Base-by-base conservation (phyloP, 1,284 basidiomycete species). In the Ganoderma resinaceum region DNA sequence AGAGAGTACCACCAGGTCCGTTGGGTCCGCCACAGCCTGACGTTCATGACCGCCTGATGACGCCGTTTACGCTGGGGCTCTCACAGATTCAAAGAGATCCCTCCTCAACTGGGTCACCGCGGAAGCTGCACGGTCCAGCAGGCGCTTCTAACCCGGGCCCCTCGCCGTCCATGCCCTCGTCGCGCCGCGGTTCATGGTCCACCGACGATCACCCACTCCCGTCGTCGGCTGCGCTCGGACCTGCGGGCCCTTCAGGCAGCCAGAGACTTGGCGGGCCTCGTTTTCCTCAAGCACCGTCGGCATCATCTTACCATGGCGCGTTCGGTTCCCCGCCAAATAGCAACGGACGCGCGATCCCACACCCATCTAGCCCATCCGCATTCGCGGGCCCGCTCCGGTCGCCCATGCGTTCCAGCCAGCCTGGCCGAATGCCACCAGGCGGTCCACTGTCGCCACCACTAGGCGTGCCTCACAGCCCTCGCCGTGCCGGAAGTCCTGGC, bases 41-140 rank as follows among this genome's bases (percentile, higher is more conserved):
- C 80, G 75, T 75, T 38, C 78, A 78, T 46, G 80, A 82, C 26
- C 78, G 79, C 42, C 53, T 77, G 60, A 76, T 78, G 58, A 84
- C 83, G 35, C 84, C 87, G 6, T 88, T 88, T 72, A 82, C 82
- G 9, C 84, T 87, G 80, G 80, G 81, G n/a, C 82, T 86, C 1
- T 80, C 83, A 42, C 83, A 84, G 73, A 75, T 81, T 69, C 71
- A 79, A 73, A 65, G 72, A n/a, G 67, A 66, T 58, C 55, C 55
- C 55, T 58, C 35, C 35, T 73, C 71, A 61, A 68, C 75, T 11
- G 72, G 75, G 9, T 77, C 78, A 7, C 62, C 66, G 3, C 49
- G 63, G 58, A 60, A 62, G 29, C 72, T 78, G 31, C 72, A 72
- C 26, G 70, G 49, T n/a, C 35, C 68, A 38, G 61, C 16, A 31